Evolutionary conservation across 2,329 filamentous ascomycete genomes (phyloP).

Genomic region (Seiridium cupressi): DNA sequence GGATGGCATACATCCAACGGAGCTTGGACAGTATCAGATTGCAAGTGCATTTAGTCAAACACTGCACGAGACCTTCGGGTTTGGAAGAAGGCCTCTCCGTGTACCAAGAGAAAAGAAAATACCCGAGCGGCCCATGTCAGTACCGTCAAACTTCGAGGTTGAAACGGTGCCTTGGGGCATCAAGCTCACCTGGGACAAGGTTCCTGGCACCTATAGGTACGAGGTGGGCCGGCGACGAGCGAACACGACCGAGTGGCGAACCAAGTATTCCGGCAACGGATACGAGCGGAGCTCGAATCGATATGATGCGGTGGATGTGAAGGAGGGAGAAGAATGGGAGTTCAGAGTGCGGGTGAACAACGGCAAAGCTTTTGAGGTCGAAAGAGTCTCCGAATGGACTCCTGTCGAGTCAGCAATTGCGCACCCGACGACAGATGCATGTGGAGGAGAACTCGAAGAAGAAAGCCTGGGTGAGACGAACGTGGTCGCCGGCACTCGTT

Average conservation of each 20-base stretch:
- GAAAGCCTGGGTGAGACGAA: background rate
- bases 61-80: background rate
- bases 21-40: background rate
- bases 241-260: background rate
- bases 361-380: background rate
- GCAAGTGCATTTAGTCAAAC: background rate
- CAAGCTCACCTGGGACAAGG: background rate
- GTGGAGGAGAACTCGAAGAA: background rate
- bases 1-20: background rate
- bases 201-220: background rate
- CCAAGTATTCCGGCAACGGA: background rate
- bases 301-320: background rate
- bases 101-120: background rate
- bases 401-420: background rate
- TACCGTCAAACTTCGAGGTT: background rate
- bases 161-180: background rate
- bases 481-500: background rate
- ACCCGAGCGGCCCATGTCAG: background rate
- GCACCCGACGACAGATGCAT: background rate
- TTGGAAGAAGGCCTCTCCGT: background rate
- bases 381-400: background rate
- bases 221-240: background rate
- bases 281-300: background rate
- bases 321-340: background rate
- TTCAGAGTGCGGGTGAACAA: background rate